phyloP scores from a whole-genome alignment of 2,329 filamentous ascomycete genomes.

The Xylariaceae sp. region DNA sequence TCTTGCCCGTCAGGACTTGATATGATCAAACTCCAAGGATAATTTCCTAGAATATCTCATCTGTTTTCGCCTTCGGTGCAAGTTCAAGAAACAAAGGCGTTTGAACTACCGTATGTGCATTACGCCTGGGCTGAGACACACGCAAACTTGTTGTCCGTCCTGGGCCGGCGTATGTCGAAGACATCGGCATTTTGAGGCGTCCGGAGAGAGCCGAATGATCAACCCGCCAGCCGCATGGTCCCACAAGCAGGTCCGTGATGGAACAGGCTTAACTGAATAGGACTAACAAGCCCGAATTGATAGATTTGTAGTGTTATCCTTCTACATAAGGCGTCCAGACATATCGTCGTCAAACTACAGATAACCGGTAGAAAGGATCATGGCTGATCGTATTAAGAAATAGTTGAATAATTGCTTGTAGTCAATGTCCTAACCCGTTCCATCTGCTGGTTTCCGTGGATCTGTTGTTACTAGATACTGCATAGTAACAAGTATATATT shows the following conservation, averaged over 20 bases:
- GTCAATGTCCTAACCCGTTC: slow-evolving; percentile 3
- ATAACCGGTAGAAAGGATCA: slow-evolving; percentile 9
- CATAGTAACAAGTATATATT: background rate
- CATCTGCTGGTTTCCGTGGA: background rate
- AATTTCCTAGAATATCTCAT: background rate
- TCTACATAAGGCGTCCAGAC: background rate
- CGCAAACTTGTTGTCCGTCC: slow-evolving; percentile 1
- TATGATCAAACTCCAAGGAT: too few species aligned
- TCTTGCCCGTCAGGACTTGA: background rate
- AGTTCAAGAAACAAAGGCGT: background rate
- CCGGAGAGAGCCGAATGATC: slow-evolving; percentile 35
- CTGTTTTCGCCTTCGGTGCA: background rate
- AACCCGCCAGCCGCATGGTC: slow-evolving; percentile 24
- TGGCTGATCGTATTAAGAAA: slow-evolving; percentile 6
- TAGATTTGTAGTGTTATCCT: slow-evolving; percentile 12
- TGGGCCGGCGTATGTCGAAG: slow-evolving; percentile 18
- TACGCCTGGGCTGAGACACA: background rate
- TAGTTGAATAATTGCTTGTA: slow-evolving; percentile 15
- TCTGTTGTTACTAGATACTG: background rate
- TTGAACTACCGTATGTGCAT: too few species aligned
- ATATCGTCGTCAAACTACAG: slow-evolving; percentile 8
- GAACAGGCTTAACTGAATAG: slow-evolving; percentile 21
- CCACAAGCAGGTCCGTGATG: slow-evolving; percentile 15
- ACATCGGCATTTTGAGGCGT: slow-evolving; percentile 10
- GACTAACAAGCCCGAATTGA: slow-evolving; percentile 3